Conservation (phyloP, 2,329 filamentous ascomycete genomes). For the Clonostachys chloroleuca region DNA sequence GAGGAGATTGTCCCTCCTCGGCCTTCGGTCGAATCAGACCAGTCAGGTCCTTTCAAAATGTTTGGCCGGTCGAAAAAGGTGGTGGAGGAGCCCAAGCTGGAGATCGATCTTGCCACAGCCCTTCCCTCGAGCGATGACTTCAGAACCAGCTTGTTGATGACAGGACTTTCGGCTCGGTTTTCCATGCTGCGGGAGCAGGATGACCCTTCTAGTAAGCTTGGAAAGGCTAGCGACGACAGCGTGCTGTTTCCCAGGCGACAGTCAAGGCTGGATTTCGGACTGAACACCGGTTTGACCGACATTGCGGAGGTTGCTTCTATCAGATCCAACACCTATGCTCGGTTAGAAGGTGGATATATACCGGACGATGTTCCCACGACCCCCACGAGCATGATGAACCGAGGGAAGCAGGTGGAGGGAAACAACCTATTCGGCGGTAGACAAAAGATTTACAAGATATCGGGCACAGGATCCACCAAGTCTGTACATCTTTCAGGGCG, state of each 20-base stretch:
- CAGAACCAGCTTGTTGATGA: conserved; percentile 93
- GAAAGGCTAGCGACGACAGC: conserved; percentile 93
- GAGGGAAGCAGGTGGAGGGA: conserved; percentile 78
- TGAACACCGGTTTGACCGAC: conserved; percentile 60
- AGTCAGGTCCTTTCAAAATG: conserved; percentile 44
- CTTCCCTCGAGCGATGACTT: conserved; percentile 86
- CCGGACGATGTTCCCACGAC: conserved; percentile 69
- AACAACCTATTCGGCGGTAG: conserved; percentile 93
- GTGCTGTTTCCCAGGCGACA: conserved; percentile 79
- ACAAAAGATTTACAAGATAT: conserved; percentile 91
- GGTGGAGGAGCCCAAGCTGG: conserved; percentile 53
- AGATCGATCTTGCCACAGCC: conserved; percentile 69
- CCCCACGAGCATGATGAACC: conserved; percentile 72
- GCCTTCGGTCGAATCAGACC: conserved; percentile 51
- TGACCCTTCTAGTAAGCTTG: conserved; percentile 81
- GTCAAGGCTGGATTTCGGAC: conserved; percentile 72
- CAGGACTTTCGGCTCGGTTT: conserved; percentile 87
- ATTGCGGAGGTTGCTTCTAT: conserved; percentile 91
- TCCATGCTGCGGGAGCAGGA: conserved; percentile 96
- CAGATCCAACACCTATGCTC: conserved; percentile 53
- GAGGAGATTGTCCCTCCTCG: conserved; percentile 40
- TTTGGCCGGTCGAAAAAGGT: conserved; percentile 54
- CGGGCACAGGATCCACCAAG: conserved; percentile 40
- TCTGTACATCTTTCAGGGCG: conserved; percentile 57
- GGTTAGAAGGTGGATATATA: conserved; percentile 60